A percentile compares a stretch with the other conserved stretches of the same genome.
phyloP scores from a whole-genome alignment of 2,329 filamentous ascomycete genomes.

The Colletotrichum australisinense region DNA sequence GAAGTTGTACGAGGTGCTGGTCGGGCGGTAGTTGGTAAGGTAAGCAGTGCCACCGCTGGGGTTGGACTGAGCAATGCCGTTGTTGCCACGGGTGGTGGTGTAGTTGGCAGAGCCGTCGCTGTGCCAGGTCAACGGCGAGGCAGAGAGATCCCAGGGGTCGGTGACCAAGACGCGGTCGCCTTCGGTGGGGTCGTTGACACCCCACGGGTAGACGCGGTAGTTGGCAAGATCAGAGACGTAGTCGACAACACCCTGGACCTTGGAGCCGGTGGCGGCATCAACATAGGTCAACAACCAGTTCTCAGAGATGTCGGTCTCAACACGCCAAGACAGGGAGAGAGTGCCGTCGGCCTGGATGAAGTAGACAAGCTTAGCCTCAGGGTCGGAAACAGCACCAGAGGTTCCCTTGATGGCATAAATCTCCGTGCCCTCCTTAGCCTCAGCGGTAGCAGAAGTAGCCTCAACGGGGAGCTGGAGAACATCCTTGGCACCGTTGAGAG shows the following conservation, averaged over 20 bases:
- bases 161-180: constrained; percentile 51
- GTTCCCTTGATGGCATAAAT: constrained; percentile 55
- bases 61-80: constrained; percentile 63
- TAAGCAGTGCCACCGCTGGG: constrained; percentile 49
- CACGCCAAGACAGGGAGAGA: constrained; percentile 60
- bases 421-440: constrained; percentile 41
- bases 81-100: constrained; percentile 64
- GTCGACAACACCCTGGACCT: constrained; percentile 62
- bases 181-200: constrained; percentile 61
- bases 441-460: constrained; percentile 40
- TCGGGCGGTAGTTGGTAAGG: constrained; percentile 52
- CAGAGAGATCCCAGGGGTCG: constrained; percentile 54
- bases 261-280: constrained; percentile 54
- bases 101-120: constrained; percentile 57
- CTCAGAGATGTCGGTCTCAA: constrained; percentile 62
- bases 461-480: constrained; percentile 47
- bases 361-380: constrained; percentile 63
- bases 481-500: constrained; percentile 53
- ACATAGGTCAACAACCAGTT: constrained; percentile 67
- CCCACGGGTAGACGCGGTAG: constrained; percentile 64
- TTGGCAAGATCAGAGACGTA: constrained; percentile 60
- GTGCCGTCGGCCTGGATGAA: constrained; percentile 55
- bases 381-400: constrained; percentile 57
- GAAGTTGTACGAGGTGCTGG: constrained; percentile 52
- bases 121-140: constrained; percentile 61